Conservation (phyloP, 768 basidiomycete species). For the Trametes gibbosa region DNA sequence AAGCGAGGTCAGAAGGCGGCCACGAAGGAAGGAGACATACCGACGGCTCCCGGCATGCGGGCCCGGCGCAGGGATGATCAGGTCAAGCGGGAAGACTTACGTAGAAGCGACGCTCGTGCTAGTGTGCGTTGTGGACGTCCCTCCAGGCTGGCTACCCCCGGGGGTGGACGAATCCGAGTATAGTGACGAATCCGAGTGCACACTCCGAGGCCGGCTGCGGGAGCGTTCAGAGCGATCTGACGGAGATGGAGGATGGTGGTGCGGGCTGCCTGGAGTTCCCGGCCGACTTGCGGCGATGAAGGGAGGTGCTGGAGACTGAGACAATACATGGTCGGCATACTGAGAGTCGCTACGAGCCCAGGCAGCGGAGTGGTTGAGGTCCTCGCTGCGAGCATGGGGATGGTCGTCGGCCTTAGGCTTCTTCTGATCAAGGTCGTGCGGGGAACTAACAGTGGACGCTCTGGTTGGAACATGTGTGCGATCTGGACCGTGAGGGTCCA, state of each 20-base stretch:
- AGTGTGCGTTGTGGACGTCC: constrained; percentile 54
- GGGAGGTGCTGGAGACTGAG: constrained; percentile 30
- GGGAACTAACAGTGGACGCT: constrained; percentile 58
- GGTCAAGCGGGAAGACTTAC: constrained; percentile 41
- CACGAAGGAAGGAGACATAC: constrained; percentile 7
- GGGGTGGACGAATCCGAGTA: constrained; percentile 53
- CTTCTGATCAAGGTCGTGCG: constrained; percentile 54
- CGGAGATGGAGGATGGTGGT: constrained; percentile 45
- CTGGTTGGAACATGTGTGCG: constrained; percentile 57
- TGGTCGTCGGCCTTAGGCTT: constrained; percentile 34
- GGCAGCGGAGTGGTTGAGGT: constrained; percentile 55
- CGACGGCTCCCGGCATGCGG: background rate
- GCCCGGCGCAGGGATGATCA: background rate
- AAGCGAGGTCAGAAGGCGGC: constrained; percentile 14
- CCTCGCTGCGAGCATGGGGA: constrained; percentile 65
- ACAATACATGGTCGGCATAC: constrained; percentile 19
- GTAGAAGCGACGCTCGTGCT: constrained; percentile 56
- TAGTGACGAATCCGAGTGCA: constrained; percentile 44
- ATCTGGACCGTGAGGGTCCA: constrained; percentile 35
- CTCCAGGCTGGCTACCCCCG: constrained; percentile 37
- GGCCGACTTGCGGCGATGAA: constrained; percentile 57
- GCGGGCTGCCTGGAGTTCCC: constrained; percentile 54
- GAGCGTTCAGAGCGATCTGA: constrained; percentile 53
- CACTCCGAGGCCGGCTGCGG: constrained; percentile 42
- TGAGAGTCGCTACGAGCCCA: constrained; percentile 28